Evolutionary conservation across 2,329 filamentous ascomycete genomes (phyloP).

Genomic region (Huntiella moniliformis): DNA sequence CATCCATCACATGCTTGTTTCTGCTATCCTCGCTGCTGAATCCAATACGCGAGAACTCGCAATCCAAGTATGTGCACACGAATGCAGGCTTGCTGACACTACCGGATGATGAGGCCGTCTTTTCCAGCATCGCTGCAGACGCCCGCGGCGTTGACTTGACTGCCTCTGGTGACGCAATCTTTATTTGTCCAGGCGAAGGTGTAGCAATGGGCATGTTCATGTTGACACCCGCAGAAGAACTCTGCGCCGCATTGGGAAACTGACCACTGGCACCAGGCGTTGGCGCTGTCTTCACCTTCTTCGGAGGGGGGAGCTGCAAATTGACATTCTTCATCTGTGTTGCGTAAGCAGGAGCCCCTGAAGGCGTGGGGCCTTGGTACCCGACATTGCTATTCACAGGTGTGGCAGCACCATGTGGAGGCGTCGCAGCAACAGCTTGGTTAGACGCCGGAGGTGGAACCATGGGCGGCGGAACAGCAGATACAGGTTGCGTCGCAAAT

Average conservation of each 20-base stretch:
- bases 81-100: conserved; percentile 24
- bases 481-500: no score
- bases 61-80: conserved; percentile 34
- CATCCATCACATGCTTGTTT: conserved; percentile 35
- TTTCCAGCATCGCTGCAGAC: conserved; percentile 6
- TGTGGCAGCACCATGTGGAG: not conserved
- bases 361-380: conserved; percentile 24
- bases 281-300: conserved; percentile 30
- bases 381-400: conserved; percentile 1
- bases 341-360: conserved; percentile 36
- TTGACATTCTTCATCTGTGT: conserved; percentile 29
- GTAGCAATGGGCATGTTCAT: not conserved
- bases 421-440: not conserved
- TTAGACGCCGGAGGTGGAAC: not conserved
- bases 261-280: not conserved
- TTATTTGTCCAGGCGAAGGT: conserved; percentile 3
- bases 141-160: conserved; percentile 11
- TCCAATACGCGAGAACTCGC: conserved; percentile 29
- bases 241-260: not conserved
- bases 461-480: not conserved
- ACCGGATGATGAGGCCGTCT: no score
- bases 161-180: conserved; percentile 4
- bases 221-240: not conserved
- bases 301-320: conserved; percentile 35
- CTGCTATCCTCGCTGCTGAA: conserved; percentile 37